Evolutionary conservation across 257 asterid genomes (phyloP).

Genomic region (Salvia miltiorrhiza): DNA sequence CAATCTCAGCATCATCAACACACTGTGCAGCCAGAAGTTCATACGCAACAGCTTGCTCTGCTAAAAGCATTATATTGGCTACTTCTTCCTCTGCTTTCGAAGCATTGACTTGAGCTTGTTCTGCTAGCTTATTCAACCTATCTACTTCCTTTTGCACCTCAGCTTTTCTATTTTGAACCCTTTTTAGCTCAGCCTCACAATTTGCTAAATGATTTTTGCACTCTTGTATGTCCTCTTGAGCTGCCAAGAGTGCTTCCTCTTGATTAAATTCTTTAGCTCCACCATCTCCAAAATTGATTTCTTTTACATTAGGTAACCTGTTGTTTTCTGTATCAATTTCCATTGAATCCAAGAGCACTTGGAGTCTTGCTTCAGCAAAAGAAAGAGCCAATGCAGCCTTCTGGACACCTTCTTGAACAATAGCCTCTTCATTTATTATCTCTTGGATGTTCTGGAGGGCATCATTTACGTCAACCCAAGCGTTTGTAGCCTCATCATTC

Average conservation of each 20-base stretch:
- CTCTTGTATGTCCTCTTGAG: conserved; percentile 50
- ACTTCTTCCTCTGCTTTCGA: conserved; percentile 89
- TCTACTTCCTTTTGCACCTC: conserved; percentile 85
- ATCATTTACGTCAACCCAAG: conserved; percentile 55
- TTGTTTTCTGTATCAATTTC: conserved; percentile 36
- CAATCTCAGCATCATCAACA: conserved; percentile 78
- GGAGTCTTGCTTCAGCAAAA: conserved; percentile 79
- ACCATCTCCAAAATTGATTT: conserved; percentile 22
- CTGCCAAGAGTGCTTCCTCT: conserved; percentile 54
- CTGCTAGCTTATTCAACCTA: conserved; percentile 66
- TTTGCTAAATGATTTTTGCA: conserved; percentile 51
- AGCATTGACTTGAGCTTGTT: conserved; percentile 53
- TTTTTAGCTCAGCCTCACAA: conserved; percentile 72
- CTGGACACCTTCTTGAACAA: conserved; percentile 71
- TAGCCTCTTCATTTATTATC: conserved; percentile 60
- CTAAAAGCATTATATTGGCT: conserved; percentile 89
- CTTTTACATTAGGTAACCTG: conserved; percentile 27
- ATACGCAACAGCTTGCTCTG: conserved; percentile 92
- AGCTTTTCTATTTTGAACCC: conserved; percentile 65
- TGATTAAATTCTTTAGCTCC: conserved; percentile 41
- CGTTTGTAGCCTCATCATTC: conserved; percentile 75
- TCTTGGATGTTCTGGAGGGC: conserved; percentile 54
- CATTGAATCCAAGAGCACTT: conserved; percentile 47
- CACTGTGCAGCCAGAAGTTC: conserved; percentile 91
- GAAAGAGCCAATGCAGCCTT: conserved; percentile 69